Evolutionary conservation across 1,139 yeast species (phyloP).

Genomic region (Blastobotrys buckinghamii): DNA sequence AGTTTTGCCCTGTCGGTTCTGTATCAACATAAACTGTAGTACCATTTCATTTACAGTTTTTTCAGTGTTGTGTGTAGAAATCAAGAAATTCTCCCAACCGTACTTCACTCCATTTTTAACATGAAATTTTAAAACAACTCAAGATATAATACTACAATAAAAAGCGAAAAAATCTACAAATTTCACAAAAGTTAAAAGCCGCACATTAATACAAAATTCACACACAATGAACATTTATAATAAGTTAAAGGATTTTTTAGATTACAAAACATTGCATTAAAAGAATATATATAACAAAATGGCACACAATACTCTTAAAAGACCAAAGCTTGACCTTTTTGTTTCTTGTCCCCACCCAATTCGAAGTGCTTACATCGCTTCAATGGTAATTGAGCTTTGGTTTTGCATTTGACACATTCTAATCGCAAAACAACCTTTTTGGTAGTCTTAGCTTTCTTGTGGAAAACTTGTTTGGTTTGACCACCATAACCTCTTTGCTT

Average conservation of each 20-base stretch:
- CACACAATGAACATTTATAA: neutral
- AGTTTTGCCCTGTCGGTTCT: constrained; percentile 91
- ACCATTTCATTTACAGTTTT: constrained; percentile 47
- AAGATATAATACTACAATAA: too few species aligned
- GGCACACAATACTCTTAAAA: constrained; percentile 46
- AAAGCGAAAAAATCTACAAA: too few species aligned
- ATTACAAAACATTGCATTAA: neutral
- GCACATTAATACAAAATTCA: too few species aligned
- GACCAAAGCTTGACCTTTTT: constrained; percentile 98
- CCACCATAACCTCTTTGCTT: constrained; percentile 99
- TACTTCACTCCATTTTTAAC: too few species aligned
- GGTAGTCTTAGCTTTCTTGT: constrained; percentile 99
- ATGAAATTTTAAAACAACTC: too few species aligned
- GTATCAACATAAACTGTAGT: constrained; percentile 69
- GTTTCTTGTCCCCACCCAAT: constrained; percentile 99
- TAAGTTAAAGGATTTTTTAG: neutral
- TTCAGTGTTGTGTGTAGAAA: too few species aligned
- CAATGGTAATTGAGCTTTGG: constrained; percentile 95
- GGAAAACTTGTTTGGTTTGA: constrained; percentile 99
- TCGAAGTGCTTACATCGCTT: constrained; percentile 99
- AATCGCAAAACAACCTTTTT: constrained; percentile 99
- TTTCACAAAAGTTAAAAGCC: too few species aligned
- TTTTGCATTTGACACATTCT: constrained; percentile 98
- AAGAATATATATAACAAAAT: constrained; percentile 3
- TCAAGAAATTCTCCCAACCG: neutral